Conservation (phyloP, 2,329 filamentous ascomycete genomes). For the Aspergillus novofumigatus region DNA sequence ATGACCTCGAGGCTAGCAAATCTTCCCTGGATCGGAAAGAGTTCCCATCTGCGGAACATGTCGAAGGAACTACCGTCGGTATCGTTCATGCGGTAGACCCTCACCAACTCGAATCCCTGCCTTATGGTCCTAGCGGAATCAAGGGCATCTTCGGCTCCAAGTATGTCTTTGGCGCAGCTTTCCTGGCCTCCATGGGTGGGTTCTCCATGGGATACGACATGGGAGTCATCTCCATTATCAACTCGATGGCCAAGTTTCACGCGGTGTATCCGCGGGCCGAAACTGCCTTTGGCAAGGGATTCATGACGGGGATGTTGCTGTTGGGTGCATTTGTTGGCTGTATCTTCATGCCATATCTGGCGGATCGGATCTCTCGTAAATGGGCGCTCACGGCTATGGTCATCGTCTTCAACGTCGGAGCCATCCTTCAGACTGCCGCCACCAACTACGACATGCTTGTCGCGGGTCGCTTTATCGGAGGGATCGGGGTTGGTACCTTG, state of each 20-base stretch:
- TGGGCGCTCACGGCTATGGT: slow-evolving; percentile 32
- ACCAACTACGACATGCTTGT: slow-evolving; percentile 25
- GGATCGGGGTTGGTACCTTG: slow-evolving; percentile 34
- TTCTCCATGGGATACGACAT: slow-evolving; percentile 44
- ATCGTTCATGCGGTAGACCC: background rate
- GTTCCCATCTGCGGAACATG: background rate
- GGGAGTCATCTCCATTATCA: slow-evolving; percentile 43
- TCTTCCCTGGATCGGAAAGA: background rate
- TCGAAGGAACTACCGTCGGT: background rate
- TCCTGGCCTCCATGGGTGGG: slow-evolving; percentile 41
- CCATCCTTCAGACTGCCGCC: slow-evolving; percentile 36
- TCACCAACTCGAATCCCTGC: background rate
- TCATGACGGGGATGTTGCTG: slow-evolving; percentile 46
- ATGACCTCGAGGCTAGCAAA: background rate
- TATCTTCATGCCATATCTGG: slow-evolving; percentile 37
- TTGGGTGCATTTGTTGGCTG: slow-evolving; percentile 28
- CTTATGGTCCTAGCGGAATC: slow-evolving; percentile 29
- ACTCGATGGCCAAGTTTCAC: slow-evolving; percentile 46
- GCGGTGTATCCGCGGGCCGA: slow-evolving; percentile 33
- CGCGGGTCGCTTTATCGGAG: slow-evolving; percentile 34
- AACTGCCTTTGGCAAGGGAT: slow-evolving; percentile 35
- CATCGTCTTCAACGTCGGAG: slow-evolving; percentile 41
- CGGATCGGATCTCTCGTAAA: slow-evolving; percentile 41
- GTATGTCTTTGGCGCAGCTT: slow-evolving; percentile 40
- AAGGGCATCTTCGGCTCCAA: slow-evolving; percentile 32